Percentiles rank a stretch among this genome's conserved stretches.
Conservation (phyloP, 2,329 filamentous ascomycete genomes). For the Neofusicoccum ribis region DNA sequence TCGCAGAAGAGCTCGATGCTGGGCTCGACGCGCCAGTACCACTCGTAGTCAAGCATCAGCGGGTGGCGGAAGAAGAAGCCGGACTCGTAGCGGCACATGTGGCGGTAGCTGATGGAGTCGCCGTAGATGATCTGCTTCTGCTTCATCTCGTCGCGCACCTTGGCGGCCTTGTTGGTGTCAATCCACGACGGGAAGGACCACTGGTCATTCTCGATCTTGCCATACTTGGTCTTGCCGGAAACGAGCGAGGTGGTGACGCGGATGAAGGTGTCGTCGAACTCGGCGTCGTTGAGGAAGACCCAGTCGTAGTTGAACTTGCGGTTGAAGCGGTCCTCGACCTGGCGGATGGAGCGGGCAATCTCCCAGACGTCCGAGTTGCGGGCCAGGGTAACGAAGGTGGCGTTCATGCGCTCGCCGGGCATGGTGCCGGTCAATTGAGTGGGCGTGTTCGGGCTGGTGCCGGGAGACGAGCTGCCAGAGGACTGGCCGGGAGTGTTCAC, state of each 20-base stretch:
- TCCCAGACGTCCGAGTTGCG: conserved; percentile 96
- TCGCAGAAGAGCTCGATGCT: conserved; percentile 97
- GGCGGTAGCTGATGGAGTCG: conserved; percentile 92
- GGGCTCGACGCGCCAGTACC: conserved; percentile 99
- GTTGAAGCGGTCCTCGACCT: conserved; percentile 98
- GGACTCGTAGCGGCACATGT: conserved; percentile 99
- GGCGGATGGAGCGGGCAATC: conserved; percentile 90
- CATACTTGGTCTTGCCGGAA: conserved; percentile 91
- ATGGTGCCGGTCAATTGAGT: conserved; percentile 47
- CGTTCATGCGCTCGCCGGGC: conserved; percentile 80
- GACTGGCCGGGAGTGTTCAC: neutral
- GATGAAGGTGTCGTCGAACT: conserved; percentile 91
- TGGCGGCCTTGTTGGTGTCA: conserved; percentile 87
- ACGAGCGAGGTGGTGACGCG: conserved; percentile 84
- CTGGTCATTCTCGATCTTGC: conserved; percentile 84
- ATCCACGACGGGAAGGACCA: conserved; percentile 98
- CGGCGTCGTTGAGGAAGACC: conserved; percentile 97
- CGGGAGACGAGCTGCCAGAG: neutral
- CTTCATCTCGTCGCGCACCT: conserved; percentile 91
- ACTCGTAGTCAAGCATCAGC: conserved; percentile 94
- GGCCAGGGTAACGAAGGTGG: conserved; percentile 94
- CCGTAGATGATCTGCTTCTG: conserved; percentile 97
- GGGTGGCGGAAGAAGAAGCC: conserved; percentile 98
- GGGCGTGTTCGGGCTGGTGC: conserved; percentile 35
- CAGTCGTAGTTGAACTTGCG: conserved; percentile 95